These are phyloP conservation scores for Penicillium mononematosum DNA, from an alignment of 495 filamentous ascomycete genomes.

Conservation along the genomic window DNA sequence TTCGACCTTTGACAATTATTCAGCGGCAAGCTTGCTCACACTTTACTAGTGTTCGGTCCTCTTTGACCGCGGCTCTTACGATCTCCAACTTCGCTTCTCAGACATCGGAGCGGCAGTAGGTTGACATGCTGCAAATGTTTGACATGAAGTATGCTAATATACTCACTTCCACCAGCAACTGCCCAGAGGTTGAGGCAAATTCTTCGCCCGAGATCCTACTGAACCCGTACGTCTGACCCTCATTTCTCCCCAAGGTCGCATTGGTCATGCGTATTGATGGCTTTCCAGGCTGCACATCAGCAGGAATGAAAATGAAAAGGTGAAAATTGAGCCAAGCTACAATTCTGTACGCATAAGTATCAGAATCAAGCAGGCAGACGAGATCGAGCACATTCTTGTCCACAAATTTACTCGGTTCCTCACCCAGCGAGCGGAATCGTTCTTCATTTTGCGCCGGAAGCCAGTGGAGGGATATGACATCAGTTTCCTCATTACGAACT, in stretches of 20 bases:
- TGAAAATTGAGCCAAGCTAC: constrained; percentile 76
- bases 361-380: constrained; percentile 98
- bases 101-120: constrained; percentile 72
- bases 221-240: constrained; percentile 62
- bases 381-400: constrained; percentile 90
- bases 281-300: constrained; percentile 52
- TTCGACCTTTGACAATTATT: background rate
- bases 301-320: constrained; percentile 92
- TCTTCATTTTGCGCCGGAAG: constrained; percentile 94
- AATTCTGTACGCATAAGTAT: constrained; percentile 96
- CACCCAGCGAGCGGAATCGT: constrained; percentile 93
- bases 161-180: constrained; percentile 54
- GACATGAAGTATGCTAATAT: background rate
- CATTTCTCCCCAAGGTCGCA: background rate
- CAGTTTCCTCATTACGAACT: constrained; percentile 97
- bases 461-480: constrained; percentile 98
- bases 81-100: constrained; percentile 98
- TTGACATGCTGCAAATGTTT: background rate
- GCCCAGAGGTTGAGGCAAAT: constrained; percentile 88
- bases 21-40: background rate
- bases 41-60: constrained; percentile 69
- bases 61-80: constrained; percentile 88
- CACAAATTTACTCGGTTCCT: constrained; percentile 98
- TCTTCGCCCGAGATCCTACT: constrained; percentile 87
- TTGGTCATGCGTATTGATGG: constrained; percentile 8